These are phyloP conservation scores for Hysterangium stoloniferum DNA, from an alignment of 768 basidiomycete species.

Conservation along the genomic window DNA sequence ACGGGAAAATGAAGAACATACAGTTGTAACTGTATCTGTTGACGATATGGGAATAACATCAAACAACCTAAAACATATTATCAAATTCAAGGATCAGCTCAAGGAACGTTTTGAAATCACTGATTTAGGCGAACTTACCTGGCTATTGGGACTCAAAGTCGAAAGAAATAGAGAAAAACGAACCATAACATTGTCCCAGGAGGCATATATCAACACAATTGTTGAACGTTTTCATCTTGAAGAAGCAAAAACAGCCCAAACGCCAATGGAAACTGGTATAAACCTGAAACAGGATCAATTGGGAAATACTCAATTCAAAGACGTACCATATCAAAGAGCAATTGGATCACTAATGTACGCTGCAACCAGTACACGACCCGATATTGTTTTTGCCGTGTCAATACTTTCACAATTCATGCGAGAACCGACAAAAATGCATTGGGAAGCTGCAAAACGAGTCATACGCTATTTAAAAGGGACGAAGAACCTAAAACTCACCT, in stretches of 20 bases:
- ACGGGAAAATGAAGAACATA: background rate
- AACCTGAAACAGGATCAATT: constrained; percentile 3
- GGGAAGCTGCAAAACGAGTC: constrained; percentile 31
- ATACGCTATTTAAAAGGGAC: constrained; percentile 34
- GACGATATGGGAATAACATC: constrained; percentile 16
- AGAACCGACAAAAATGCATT: constrained; percentile 29
- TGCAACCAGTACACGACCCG: constrained; percentile 22
- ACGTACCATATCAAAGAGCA: constrained; percentile 19
- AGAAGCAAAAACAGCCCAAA: constrained; percentile 19
- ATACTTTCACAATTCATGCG: constrained; percentile 26
- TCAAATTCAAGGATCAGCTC: constrained; percentile 13
- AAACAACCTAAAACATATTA: background rate
- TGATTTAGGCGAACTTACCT: constrained; percentile 22
- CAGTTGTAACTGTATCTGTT: constrained; percentile 18
- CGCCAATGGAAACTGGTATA: constrained; percentile 25
- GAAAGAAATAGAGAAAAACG: constrained; percentile 15
- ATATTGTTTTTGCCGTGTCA: constrained; percentile 32
- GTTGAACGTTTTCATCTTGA: constrained; percentile 23
- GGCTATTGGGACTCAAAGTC: constrained; percentile 27
- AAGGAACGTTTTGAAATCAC: constrained; percentile 18
- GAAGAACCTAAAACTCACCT: constrained; percentile 20
- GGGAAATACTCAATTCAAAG: background rate
- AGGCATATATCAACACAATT: constrained; percentile 26
- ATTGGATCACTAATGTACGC: constrained; percentile 27
- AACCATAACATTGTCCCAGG: constrained; percentile 18